A percentile compares a stretch with the other conserved stretches of the same genome.
Conservation (phyloP, 2,329 filamentous ascomycete species). For the Coniochaeta sp. region DNA sequence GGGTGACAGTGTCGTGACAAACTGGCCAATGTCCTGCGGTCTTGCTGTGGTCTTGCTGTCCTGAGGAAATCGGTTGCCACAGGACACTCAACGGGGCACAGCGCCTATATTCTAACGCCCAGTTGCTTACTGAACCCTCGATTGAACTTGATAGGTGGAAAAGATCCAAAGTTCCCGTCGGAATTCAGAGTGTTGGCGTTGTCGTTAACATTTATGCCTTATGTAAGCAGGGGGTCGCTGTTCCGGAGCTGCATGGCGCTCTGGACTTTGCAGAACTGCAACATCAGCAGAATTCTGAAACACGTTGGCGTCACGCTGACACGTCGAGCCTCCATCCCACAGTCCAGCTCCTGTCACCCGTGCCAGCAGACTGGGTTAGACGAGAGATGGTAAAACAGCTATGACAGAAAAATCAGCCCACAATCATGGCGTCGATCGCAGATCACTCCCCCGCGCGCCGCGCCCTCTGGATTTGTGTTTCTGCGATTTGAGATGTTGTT, state of each 20-base stretch:
- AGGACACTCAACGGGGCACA: too few relatives aligned
- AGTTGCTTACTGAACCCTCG: too few relatives aligned
- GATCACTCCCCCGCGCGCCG: neutral
- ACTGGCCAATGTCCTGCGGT: too few relatives aligned
- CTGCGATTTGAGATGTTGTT: constrained; percentile 1
- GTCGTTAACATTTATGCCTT: neutral
- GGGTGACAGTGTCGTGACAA: too few relatives aligned
- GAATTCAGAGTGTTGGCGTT: too few relatives aligned
- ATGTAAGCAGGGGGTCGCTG: neutral
- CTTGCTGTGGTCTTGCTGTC: too few relatives aligned
- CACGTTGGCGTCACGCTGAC: neutral
- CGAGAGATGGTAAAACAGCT: constrained; percentile 8
- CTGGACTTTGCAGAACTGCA: neutral
- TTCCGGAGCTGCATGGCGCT: neutral
- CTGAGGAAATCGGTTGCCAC: too few relatives aligned
- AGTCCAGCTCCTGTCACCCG: neutral
- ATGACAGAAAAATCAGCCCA: constrained; percentile 15
- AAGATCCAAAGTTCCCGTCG: too few relatives aligned
- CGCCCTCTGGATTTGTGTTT: constrained; percentile 2
- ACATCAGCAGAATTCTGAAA: neutral
- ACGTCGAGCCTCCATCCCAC: neutral
- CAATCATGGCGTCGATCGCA: constrained; percentile 4
- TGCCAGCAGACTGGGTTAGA: neutral
- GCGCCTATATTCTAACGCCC: too few relatives aligned
- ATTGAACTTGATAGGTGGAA: too few relatives aligned